These are phyloP conservation scores for Diaporthe sp. DNA, from an alignment of 2,329 filamentous ascomycete species.

Conservation along the genomic window DNA sequence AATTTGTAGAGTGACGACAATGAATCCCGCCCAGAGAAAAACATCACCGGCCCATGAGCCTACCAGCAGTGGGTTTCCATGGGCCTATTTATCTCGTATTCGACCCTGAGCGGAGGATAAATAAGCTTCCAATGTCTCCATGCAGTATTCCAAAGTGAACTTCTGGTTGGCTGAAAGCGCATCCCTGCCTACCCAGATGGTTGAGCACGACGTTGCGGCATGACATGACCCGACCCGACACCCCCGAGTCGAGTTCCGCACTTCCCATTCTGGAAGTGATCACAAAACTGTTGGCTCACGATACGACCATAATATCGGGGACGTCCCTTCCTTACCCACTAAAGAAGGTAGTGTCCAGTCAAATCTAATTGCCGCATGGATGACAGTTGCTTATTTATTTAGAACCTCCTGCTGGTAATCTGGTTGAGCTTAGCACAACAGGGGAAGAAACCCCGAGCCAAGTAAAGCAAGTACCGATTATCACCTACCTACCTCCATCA, in stretches of 20 bases:
- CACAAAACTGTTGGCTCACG: background rate
- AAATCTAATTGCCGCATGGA: background rate
- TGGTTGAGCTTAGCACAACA: background rate
- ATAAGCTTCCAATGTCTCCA: background rate
- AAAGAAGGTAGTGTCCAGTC: background rate
- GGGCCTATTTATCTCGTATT: background rate
- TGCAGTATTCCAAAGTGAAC: background rate
- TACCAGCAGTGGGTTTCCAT: background rate
- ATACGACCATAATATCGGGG: conserved; percentile 17
- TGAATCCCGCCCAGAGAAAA: background rate
- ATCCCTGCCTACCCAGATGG: background rate
- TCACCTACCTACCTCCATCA: background rate
- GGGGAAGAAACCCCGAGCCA: background rate
- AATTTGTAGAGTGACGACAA: background rate
- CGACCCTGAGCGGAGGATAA: background rate
- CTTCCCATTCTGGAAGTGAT: conserved; percentile 21
- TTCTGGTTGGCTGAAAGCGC: background rate
- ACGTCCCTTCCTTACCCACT: background rate
- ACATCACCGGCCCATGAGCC: background rate
- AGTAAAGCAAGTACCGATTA: background rate
- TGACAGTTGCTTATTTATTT: conserved; percentile 5
- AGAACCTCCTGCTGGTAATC: background rate
- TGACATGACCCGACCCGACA: conserved; percentile 8
- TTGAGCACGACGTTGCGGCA: conserved; percentile 5
- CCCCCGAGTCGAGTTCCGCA: conserved; percentile 24